Evolutionary conservation across 1,284 basidiomycete species (phyloP).

Genomic region (Ustilago hordei): DNA sequence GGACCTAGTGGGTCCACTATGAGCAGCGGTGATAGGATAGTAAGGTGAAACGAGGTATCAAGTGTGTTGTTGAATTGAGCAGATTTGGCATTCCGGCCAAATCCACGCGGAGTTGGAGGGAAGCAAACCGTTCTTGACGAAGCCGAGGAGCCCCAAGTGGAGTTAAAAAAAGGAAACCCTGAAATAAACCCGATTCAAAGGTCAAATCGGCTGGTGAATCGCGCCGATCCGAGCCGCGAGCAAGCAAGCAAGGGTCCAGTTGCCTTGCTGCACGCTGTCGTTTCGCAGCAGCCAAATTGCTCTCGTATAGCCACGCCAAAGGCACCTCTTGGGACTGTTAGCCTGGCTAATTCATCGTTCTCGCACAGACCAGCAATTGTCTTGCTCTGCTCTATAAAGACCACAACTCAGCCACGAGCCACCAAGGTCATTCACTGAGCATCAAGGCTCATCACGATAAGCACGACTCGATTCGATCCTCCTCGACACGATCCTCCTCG

Average conservation of each 20-base stretch:
- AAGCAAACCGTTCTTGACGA: no score
- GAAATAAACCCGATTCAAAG: background rate
- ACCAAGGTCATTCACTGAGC: background rate
- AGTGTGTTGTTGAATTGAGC: background rate
- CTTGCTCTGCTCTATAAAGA: background rate
- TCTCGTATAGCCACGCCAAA: background rate
- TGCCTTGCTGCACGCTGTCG: conserved; percentile 2
- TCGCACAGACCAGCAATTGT: background rate
- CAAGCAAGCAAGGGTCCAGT: background rate
- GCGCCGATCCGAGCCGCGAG: background rate
- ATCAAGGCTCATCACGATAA: conserved; percentile 1
- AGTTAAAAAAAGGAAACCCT: background rate
- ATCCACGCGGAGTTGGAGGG: background rate
- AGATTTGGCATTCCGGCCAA: background rate
- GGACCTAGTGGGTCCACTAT: background rate
- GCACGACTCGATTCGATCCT: background rate
- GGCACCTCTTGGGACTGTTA: background rate
- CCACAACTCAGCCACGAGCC: background rate
- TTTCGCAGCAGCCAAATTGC: background rate
- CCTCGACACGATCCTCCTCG: background rate
- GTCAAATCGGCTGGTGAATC: background rate
- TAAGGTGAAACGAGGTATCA: background rate
- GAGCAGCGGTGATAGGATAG: conserved; percentile 1
- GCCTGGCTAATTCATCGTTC: background rate
- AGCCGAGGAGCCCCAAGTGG: background rate